phyloP scores from a whole-genome alignment of 345 rosid species.

The Camelina hispida region DNA sequence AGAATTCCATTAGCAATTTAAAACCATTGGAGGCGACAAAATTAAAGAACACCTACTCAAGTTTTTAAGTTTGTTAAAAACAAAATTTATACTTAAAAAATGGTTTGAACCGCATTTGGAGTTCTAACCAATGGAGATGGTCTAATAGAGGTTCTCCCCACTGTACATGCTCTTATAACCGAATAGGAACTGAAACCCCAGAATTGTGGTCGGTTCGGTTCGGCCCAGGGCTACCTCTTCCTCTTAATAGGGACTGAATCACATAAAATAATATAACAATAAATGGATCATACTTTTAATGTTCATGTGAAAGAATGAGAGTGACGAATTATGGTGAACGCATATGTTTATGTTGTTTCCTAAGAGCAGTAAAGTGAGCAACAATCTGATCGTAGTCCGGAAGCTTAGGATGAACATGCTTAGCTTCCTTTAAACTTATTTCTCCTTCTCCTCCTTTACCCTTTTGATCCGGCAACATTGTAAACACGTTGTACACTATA shows the following conservation, averaged over 20 bases:
- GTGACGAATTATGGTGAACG: neutral
- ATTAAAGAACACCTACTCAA: too few relatives aligned
- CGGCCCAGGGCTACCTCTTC: too few relatives aligned
- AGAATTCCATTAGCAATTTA: too few relatives aligned
- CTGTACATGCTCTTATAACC: too few relatives aligned
- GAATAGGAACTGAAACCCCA: too few relatives aligned
- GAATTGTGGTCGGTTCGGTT: too few relatives aligned
- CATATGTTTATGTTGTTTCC: neutral
- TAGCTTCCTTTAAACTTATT: neutral
- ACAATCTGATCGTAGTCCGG: conserved; percentile 16
- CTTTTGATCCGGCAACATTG: conserved; percentile 21
- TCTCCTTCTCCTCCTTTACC: conserved; percentile 5
- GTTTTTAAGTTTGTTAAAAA: too few relatives aligned
- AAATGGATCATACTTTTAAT: neutral
- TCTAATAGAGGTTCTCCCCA: too few relatives aligned
- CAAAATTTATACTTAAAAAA: too few relatives aligned
- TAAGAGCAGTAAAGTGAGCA: conserved; percentile 18
- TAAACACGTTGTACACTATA: conserved; percentile 35
- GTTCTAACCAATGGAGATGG: too few relatives aligned
- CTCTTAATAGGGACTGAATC: neutral
- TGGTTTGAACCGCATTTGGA: too few relatives aligned
- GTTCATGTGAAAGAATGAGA: neutral
- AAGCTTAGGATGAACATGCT: conserved; percentile 30
- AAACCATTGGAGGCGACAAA: too few relatives aligned
- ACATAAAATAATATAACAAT: neutral